Evolutionary conservation across 2,329 filamentous ascomycete species (phyloP).

Genomic region (Trichophyton schoenleinii): DNA sequence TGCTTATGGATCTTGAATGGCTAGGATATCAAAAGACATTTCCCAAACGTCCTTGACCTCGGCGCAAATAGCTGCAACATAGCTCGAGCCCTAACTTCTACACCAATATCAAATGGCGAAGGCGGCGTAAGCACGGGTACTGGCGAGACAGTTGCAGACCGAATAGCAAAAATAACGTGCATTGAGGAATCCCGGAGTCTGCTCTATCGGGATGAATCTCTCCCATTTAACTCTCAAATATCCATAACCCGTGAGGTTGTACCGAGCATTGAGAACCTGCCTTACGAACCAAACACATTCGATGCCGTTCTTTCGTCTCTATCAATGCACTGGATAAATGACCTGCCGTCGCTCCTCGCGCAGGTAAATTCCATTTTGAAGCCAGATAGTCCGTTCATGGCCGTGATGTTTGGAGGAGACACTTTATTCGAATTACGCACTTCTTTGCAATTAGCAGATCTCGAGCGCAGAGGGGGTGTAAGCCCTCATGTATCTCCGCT

Average conservation of each 20-base stretch:
- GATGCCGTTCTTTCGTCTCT: slow-evolving; percentile 83
- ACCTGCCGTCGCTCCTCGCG: slow-evolving; percentile 70
- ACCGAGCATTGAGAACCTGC: slow-evolving; percentile 53
- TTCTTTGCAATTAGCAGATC: slow-evolving; percentile 81
- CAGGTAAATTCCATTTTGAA: slow-evolving; percentile 81
- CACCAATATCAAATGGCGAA: slow-evolving; percentile 27
- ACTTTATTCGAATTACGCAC: slow-evolving; percentile 87
- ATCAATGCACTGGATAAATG: slow-evolving; percentile 94
- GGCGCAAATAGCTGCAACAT: slow-evolving; percentile 95
- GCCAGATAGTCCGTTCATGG: slow-evolving; percentile 82
- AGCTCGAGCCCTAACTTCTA: slow-evolving; percentile 62
- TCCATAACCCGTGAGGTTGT: slow-evolving; percentile 63
- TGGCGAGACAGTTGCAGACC: slow-evolving; percentile 50
- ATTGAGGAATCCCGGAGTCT: slow-evolving; percentile 68
- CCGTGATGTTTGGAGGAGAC: slow-evolving; percentile 92
- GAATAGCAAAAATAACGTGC: slow-evolving; percentile 63
- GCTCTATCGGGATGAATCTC: slow-evolving; percentile 61
- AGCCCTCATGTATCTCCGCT: slow-evolving; percentile 82
- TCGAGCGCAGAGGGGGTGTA: slow-evolving; percentile 82
- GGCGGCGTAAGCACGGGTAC: neutral
- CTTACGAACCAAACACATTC: slow-evolving; percentile 64
- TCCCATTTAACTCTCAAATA: slow-evolving; percentile 58
- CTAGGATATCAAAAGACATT: slow-evolving; percentile 83
- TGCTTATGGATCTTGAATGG: neutral
- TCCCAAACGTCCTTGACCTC: slow-evolving; percentile 74